phyloP scores from a whole-genome alignment of 148 eudicot species.

The Dysphania ambrosioides region DNA sequence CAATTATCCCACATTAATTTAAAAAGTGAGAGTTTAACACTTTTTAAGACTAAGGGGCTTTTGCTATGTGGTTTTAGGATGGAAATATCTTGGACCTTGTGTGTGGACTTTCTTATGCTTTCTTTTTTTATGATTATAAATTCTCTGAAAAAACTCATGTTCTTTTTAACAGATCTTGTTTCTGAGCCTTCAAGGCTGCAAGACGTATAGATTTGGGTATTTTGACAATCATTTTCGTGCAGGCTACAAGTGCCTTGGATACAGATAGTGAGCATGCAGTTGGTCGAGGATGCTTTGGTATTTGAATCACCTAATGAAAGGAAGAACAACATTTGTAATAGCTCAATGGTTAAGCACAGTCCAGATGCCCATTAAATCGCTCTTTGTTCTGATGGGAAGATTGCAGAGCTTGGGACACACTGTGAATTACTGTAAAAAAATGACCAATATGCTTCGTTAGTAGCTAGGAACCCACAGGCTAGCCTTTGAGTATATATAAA shows the following conservation, averaged over 20 bases:
- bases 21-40: too few relatives aligned
- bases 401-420: slow-evolving; percentile 91
- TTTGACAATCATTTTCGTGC: slow-evolving; percentile 20
- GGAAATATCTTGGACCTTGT: too few relatives aligned
- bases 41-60: too few relatives aligned
- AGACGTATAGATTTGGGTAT: background rate
- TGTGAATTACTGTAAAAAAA: slow-evolving; percentile 55
- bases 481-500: slow-evolving; percentile 67
- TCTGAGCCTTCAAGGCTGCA: background rate
- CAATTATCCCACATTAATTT: too few relatives aligned
- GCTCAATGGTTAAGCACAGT: slow-evolving; percentile 99
- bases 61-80: too few relatives aligned
- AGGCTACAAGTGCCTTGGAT: slow-evolving; percentile 99
- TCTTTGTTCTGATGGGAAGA: slow-evolving; percentile 77
- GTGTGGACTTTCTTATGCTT: too few relatives aligned
- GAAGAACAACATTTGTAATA: slow-evolving; percentile 92
- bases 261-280: slow-evolving; percentile 78
- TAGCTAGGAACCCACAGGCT: slow-evolving; percentile 88
- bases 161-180: background rate
- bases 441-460: slow-evolving; percentile 88
- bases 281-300: slow-evolving; percentile 89
- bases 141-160: background rate
- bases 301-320: slow-evolving; percentile 86
- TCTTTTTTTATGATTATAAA: background rate
- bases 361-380: slow-evolving; percentile 95